A percentile compares a stretch with the other conserved stretches of the same genome.
Conservation (phyloP, 2,329 filamentous ascomycete species). For the Fusarium sarcochroum region DNA sequence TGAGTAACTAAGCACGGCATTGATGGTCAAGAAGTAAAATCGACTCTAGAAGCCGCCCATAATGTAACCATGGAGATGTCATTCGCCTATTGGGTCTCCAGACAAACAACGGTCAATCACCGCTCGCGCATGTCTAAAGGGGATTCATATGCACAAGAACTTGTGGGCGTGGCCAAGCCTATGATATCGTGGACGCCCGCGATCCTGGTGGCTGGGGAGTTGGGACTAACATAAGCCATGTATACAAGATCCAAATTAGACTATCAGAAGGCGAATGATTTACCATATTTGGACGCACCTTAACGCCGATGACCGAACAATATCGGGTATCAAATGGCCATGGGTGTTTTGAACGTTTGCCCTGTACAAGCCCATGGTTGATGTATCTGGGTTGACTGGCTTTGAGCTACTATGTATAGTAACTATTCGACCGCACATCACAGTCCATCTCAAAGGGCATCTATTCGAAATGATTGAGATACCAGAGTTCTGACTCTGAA, state of each 20-base stretch:
- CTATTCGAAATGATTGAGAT: too few species aligned
- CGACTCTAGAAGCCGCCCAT: not conserved
- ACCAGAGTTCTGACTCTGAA: too few species aligned
- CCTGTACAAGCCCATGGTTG: not conserved
- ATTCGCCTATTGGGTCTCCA: not conserved
- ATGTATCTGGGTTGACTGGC: not conserved
- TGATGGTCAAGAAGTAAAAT: not conserved
- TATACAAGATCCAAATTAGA: not conserved
- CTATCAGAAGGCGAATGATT: not conserved
- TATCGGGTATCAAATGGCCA: not conserved
- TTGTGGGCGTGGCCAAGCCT: too few species aligned
- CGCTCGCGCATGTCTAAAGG: not conserved
- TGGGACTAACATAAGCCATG: not conserved
- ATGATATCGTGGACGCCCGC: too few species aligned
- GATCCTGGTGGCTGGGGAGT: not conserved
- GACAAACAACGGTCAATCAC: not conserved
- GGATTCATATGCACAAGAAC: not conserved
- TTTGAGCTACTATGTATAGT: not conserved
- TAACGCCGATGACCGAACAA: not conserved
- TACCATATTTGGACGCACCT: not conserved
- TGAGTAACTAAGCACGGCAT: not conserved
- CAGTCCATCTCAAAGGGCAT: too few species aligned
- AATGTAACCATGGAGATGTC: too few species aligned
- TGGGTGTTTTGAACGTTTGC: not conserved
- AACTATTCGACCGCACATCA: too few species aligned